Evolutionary conservation across 441 rosid genomes (phyloP).

Genomic region (Gossypium davidsonii): DNA sequence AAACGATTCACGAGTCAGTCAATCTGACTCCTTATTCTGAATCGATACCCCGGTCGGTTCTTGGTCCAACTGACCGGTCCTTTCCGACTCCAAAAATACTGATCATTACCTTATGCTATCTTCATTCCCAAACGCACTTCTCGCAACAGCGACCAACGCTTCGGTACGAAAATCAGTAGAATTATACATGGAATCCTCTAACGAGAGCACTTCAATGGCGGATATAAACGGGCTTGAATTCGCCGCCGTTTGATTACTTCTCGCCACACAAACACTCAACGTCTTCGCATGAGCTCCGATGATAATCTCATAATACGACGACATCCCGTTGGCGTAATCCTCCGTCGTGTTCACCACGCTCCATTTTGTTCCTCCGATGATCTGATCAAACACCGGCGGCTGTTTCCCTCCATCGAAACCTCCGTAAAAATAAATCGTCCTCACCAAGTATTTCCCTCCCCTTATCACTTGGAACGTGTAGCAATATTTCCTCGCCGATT

Average conservation of each 20-base stretch:
- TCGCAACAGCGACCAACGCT: constrained; percentile 56
- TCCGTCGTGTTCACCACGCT: constrained; percentile 69
- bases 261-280: constrained; percentile 70
- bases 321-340: constrained; percentile 62
- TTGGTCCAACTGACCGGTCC: no score
- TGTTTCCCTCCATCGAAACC: constrained; percentile 63
- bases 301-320: constrained; percentile 66
- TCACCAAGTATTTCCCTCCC: constrained; percentile 62
- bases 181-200: constrained; percentile 65
- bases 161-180: constrained; percentile 41
- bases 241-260: constrained; percentile 42
- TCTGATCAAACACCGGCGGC: constrained; percentile 89
- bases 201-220: constrained; percentile 53
- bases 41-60: no score
- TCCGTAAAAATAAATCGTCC: constrained; percentile 75
- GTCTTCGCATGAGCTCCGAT: constrained; percentile 37
- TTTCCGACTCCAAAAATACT: no score
- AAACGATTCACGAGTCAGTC: accelerated
- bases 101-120: constrained; percentile 44
- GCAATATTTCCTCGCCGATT: constrained; percentile 58
- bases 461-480: constrained; percentile 42
- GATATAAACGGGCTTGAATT: constrained; percentile 59
- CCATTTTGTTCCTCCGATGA: constrained; percentile 79
- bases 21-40: no score
- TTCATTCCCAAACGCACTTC: constrained; percentile 48